Evolutionary conservation across 139 green algal genomes (phyloP).

Genomic region (Chlamydomonas asymmetrica): DNA sequence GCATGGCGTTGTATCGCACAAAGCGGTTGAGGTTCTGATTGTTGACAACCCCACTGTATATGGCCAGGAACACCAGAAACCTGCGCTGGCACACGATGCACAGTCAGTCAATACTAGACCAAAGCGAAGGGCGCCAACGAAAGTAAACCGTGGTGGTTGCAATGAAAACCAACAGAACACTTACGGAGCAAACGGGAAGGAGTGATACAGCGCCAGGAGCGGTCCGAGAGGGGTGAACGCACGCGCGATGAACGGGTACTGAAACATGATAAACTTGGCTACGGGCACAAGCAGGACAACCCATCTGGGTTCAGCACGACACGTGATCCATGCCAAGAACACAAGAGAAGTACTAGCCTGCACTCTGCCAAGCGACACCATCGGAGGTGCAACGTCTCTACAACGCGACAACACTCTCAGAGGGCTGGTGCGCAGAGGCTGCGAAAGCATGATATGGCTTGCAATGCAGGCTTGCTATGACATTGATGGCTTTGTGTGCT

Average conservation of each 20-base stretch:
- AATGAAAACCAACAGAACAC: constrained; percentile 12
- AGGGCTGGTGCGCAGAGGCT: too few species aligned
- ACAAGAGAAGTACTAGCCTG: too few species aligned
- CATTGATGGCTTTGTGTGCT: background rate
- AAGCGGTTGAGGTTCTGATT: constrained; percentile 65
- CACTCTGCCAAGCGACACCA: too few species aligned
- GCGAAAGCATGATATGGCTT: too few species aligned
- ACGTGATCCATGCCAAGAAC: background rate
- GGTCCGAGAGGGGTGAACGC: constrained; percentile 51
- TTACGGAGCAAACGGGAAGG: constrained; percentile 57
- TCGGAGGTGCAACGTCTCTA: too few species aligned
- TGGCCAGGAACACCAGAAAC: constrained; percentile 52
- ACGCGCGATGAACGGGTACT: constrained; percentile 58
- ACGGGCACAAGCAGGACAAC: background rate
- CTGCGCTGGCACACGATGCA: too few species aligned
- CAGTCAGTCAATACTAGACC: too few species aligned
- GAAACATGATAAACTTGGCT: constrained; percentile 60
- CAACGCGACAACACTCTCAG: too few species aligned
- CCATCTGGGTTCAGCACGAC: background rate
- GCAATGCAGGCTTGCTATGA: too few species aligned
- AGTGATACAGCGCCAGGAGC: constrained; percentile 51
- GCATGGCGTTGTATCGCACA: constrained; percentile 82
- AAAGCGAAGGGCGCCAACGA: background rate
- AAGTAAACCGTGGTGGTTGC: background rate
- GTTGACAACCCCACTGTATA: constrained; percentile 62